phyloP scores from a whole-genome alignment of 495 filamentous ascomycete genomes.

The Collariella sp. region DNA sequence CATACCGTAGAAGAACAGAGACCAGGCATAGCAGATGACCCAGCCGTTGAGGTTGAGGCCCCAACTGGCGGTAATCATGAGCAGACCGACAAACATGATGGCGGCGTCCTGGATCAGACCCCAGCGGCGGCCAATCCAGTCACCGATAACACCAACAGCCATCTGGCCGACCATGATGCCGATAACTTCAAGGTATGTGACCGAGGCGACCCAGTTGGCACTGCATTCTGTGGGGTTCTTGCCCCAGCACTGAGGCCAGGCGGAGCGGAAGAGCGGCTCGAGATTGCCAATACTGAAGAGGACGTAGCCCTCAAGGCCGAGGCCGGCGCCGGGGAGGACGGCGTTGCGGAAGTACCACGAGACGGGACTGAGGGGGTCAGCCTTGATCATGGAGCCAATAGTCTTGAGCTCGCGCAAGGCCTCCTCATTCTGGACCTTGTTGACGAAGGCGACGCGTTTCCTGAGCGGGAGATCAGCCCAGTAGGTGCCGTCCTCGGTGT shows the following conservation, averaged over 20 bases:
- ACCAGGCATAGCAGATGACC: conserved; percentile 89
- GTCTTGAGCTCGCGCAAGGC: conserved; percentile 50
- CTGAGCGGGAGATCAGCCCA: conserved; percentile 73
- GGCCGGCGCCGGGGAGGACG: conserved; percentile 79
- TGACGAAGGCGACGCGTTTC: conserved; percentile 63
- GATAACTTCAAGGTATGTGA: conserved; percentile 77
- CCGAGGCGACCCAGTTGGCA: conserved; percentile 61
- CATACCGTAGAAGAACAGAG: conserved; percentile 76
- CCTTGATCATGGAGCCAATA: conserved; percentile 71
- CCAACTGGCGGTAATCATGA: conserved; percentile 85
- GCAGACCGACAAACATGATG: conserved; percentile 81
- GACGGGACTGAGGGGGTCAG: conserved; percentile 69
- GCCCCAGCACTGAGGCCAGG: conserved; percentile 68
- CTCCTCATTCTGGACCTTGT: conserved; percentile 56
- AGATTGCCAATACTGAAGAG: conserved; percentile 92
- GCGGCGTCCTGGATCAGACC: conserved; percentile 87
- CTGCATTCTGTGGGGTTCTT: conserved; percentile 51
- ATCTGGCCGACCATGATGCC: conserved; percentile 87
- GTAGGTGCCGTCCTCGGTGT: conserved; percentile 69
- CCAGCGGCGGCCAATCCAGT: conserved; percentile 76
- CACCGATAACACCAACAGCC: conserved; percentile 56
- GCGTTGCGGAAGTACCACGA: conserved; percentile 80
- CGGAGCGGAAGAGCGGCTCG: conserved; percentile 59
- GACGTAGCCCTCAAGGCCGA: conserved; percentile 85
- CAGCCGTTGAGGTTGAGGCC: conserved; percentile 75